Evolutionary conservation across 139 green algal species (phyloP), one percentile per base, ranked within the genome.

Genomic region (Tetradesmus lagerheimii): DNA sequence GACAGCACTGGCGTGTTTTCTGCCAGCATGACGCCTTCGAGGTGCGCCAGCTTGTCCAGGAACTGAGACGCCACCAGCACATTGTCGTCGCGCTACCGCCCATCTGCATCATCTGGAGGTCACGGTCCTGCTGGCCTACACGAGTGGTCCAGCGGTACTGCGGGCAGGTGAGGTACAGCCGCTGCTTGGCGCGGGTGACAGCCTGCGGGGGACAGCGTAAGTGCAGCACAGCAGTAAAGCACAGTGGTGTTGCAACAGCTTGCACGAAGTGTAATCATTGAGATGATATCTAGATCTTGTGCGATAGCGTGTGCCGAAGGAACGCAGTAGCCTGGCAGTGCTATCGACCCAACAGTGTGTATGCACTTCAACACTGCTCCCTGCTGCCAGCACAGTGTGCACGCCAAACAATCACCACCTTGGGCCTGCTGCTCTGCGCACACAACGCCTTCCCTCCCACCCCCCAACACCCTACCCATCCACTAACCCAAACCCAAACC

Each of bases 141-240:
- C 9, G 6, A 0, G 34, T 14, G 8, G 34, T 0, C 74, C 23
- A 25, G 34, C 35, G 74, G 34, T 38, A 45, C 34, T 80, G 34
- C 0, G 31, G 57, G 1, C 35, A 23, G 29, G 64, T 80, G 38
- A 80, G 64, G 39, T 64, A 41, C 37, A 81, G 27, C 37, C 64
- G 38, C 84, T 80, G 34, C 66, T 89, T 89, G 84, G 62, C 64
- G 74, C 66, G 84, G 11, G 66, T 89, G 64, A 67, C 84, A 89
- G 64, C 27, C 64, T 89, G 66, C 66, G 74, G 16, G 1, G 25
- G 16, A 39, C 75, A 45, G n/a, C n/a, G 8, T 27, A 81, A 0
- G 16, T 0, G 31, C 75, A 81, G 75, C 16, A 25, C 74, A 80
- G 12, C 6, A 16, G 16, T 1, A 79, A 79, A 41, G 71, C 15